A percentile compares a stretch with the other conserved stretches of the same genome.
phyloP scores from a whole-genome alignment of 345 rosid genomes.

The Rhizophora mangle region DNA sequence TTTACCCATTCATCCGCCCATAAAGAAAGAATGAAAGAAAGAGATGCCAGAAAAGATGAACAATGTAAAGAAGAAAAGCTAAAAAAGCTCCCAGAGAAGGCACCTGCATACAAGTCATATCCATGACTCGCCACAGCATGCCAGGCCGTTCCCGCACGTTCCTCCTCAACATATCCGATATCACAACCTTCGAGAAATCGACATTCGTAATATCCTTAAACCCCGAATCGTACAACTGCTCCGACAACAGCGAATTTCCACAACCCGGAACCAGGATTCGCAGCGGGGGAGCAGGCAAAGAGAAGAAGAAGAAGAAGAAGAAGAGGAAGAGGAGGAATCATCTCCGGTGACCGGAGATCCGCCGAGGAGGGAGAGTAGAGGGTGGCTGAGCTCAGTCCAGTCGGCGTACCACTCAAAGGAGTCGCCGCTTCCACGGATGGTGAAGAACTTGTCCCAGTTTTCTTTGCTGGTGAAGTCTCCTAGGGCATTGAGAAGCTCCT shows the following conservation, averaged over 20 bases:
- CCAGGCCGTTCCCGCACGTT: conserved; percentile 70
- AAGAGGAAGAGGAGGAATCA: conserved; percentile 2
- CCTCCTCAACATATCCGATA: conserved; percentile 82
- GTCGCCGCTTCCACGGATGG: conserved; percentile 70
- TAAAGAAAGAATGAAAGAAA: not conserved
- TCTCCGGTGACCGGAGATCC: not conserved
- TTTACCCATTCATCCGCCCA: not conserved
- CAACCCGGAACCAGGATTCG: conserved; percentile 90
- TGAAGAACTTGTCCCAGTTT: conserved; percentile 93
- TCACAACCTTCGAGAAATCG: conserved; percentile 87
- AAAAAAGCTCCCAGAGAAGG: not conserved
- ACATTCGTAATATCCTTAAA: conserved; percentile 63
- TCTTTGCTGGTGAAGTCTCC: conserved; percentile 96
- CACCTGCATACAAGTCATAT: conserved; percentile 82
- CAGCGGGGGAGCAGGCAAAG: conserved; percentile 14
- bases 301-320: too few relatives aligned
- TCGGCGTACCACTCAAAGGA: conserved; percentile 98
- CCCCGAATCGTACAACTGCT: conserved; percentile 81
- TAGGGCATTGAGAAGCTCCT: conserved; percentile 53
- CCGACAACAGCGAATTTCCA: conserved; percentile 81
- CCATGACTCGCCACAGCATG: conserved; percentile 94
- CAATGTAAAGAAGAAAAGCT: too few relatives aligned
- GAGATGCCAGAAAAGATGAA: not conserved
- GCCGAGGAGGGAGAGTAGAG: conserved; percentile 55
- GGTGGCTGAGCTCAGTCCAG: conserved; percentile 72